Evolutionary conservation across 2,329 filamentous ascomycete species (phyloP), one percentile per base, ranked within the genome.

Genomic region (Neofusicoccum cordaticola): DNA sequence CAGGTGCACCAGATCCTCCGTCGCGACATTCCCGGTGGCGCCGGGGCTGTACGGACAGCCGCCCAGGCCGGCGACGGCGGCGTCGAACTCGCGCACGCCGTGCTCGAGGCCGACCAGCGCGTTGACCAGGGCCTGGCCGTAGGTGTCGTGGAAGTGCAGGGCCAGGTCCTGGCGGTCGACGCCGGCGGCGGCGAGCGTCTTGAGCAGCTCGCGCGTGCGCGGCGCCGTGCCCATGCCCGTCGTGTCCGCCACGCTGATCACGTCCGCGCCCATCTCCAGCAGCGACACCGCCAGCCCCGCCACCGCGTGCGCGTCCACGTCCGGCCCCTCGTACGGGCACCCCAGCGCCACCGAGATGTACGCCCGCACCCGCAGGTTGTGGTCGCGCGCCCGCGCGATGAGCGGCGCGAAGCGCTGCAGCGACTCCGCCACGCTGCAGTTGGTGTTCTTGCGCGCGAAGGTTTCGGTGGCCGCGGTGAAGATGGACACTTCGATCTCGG

Each of bases 81-180:
- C 86, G 73, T 96, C 92, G 73, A 96, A 95, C 0, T 86, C 90
- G 37, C 90, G 81, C 45, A 96, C 85, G 0, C 92, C 92, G 69
- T 90, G 86, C 73, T 92, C 89, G 35, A 95, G 84, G 42, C 89
- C 88, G 0, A 93, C 88, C 11, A 91, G 87, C 4, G 88, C 89
- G 73, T 96, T 96, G 7, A 92, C 89, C n/a, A 94, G 81, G 1
- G 91, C 92, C 79, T 93, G 90, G 1, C 91, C 92, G 73, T 93
- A 94, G 1, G 92, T 96, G 73, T 96, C 91, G 76, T 96, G 92
- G 72, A 96, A 94, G 77, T 96, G 92, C 79, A 93, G 87, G 0
- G 91, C 91, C 11, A 96, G 78, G 70, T 91, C 88, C 70, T 88
- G 86, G 63, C 84, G 84, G 19, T 88, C 83, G 17, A 96, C 84